Percentiles rank a stretch among this genome's conserved stretches.
Evolutionary conservation across 176 grass and related monocot genomes (phyloP).

Genomic region (Triticum monococcum): DNA sequence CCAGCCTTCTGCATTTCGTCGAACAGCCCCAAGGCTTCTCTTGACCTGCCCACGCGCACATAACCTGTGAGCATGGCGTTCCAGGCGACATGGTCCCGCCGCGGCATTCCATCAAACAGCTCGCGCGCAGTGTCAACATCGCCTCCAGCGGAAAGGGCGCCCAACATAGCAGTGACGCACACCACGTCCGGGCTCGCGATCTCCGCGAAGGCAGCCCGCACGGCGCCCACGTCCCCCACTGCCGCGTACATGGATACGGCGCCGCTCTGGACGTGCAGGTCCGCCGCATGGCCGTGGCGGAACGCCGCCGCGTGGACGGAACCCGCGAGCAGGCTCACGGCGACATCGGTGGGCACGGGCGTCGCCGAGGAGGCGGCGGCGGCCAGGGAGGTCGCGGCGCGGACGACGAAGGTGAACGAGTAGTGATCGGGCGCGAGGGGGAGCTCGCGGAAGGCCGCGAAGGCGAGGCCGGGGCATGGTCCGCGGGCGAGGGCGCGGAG

Average conservation of each 20-base stretch:
- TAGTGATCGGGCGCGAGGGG: constrained; percentile 56
- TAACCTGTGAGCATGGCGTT: constrained; percentile 74
- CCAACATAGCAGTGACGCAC: constrained; percentile 52
- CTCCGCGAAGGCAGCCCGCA: constrained; percentile 43
- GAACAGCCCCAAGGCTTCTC: constrained; percentile 59
- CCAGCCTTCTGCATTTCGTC: constrained; percentile 55
- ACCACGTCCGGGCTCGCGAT: constrained; percentile 54
- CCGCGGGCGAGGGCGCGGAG: constrained; percentile 56
- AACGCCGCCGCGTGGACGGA: constrained; percentile 54
- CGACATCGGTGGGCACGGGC: not conserved
- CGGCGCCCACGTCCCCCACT: constrained; percentile 28
- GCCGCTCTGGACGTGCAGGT: constrained; percentile 68
- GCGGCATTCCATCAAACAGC: constrained; percentile 61
- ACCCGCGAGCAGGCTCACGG: not conserved
- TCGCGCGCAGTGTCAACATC: constrained; percentile 53
- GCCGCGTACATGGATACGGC: constrained; percentile 75
- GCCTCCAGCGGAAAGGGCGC: constrained; percentile 13
- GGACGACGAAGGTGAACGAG: constrained; percentile 67
- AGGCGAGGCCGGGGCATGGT: constrained; percentile 32
- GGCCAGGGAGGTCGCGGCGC: constrained; percentile 36
- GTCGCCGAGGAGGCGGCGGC: not conserved
- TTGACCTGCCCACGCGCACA: constrained; percentile 45
- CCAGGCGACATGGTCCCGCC: constrained; percentile 58
- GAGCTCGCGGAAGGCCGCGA: constrained; percentile 49
- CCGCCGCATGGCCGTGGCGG: constrained; percentile 42